Conservation (phyloP, 2,329 filamentous ascomycete genomes). For the Fusarium nelsonii region DNA sequence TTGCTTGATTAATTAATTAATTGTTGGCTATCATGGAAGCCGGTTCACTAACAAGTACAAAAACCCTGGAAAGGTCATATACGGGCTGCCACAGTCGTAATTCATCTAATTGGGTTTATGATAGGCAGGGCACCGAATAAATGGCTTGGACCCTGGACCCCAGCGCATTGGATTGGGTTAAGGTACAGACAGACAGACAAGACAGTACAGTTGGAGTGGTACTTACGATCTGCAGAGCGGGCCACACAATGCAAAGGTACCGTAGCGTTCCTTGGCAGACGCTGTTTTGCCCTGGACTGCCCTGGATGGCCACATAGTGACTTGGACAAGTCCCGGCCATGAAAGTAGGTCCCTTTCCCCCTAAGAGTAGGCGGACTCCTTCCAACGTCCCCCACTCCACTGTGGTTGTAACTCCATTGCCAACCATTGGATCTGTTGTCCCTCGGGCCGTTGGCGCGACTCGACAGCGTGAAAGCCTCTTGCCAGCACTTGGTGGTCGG, state of each 20-base stretch:
- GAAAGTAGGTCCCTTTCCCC: constrained; percentile 17
- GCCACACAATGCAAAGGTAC: constrained; percentile 29
- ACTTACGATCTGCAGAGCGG: constrained; percentile 24
- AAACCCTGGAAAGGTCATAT: constrained; percentile 2
- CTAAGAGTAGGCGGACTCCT: background rate
- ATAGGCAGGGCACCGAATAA: constrained; percentile 30
- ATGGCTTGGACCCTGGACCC: constrained; percentile 39
- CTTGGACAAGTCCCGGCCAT: constrained; percentile 25
- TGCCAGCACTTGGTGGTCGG: constrained; percentile 45
- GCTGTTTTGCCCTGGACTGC: background rate
- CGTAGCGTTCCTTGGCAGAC: constrained; percentile 8
- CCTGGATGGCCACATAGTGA: background rate
- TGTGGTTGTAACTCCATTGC: constrained; percentile 32
- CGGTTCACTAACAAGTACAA: background rate
- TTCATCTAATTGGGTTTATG: constrained; percentile 31
- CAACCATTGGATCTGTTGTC: constrained; percentile 25
- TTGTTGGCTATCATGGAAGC: background rate
- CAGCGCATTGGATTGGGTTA: constrained; percentile 22
- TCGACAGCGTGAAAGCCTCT: constrained; percentile 44
- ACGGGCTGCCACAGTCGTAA: constrained; percentile 4
- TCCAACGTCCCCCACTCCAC: constrained; percentile 40
- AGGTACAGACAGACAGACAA: constrained; percentile 4
- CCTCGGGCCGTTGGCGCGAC: constrained; percentile 47
- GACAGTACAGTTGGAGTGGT: background rate
- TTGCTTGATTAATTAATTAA: too few relatives aligned